A percentile compares a stretch with the other conserved stretches of the same genome.
These are phyloP conservation scores for Beauveria caledonica DNA, from an alignment of 2,329 filamentous ascomycete genomes.

Conservation along the genomic window DNA sequence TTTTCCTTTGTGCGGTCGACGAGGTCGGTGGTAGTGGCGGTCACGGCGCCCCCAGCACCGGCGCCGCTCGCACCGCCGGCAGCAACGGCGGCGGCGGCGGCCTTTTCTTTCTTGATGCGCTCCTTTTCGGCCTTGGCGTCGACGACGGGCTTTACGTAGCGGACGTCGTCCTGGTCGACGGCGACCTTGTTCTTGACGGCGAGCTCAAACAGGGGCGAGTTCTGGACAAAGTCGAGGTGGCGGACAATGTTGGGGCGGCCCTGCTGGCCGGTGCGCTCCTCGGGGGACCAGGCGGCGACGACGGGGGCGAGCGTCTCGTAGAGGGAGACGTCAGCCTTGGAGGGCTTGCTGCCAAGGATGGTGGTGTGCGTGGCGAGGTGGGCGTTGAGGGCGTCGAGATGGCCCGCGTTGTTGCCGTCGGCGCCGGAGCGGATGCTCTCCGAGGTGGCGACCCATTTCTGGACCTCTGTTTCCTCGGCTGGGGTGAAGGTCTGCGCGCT, in stretches of 20 bases:
- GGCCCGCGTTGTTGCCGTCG: slow-evolving; percentile 50
- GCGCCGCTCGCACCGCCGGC: slow-evolving; percentile 38
- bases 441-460: slow-evolving; percentile 78
- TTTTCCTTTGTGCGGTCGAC: slow-evolving; percentile 55
- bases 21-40: slow-evolving; percentile 38
- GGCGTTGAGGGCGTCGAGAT: slow-evolving; percentile 72
- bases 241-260: slow-evolving; percentile 88
- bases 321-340: slow-evolving; percentile 74
- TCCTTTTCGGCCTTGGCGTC: slow-evolving; percentile 95
- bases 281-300: slow-evolving; percentile 70
- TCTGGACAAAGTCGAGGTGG: slow-evolving; percentile 90
- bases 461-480: slow-evolving; percentile 77
- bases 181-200: slow-evolving; percentile 65
- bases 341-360: slow-evolving; percentile 81
- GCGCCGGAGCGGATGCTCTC: slow-evolving; percentile 49
- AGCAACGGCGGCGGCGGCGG: slow-evolving; percentile 51
- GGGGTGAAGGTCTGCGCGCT: slow-evolving; percentile 62
- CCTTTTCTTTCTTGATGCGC: slow-evolving; percentile 93
- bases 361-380: slow-evolving; percentile 86
- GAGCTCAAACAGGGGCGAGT: slow-evolving; percentile 66
- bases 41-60: slow-evolving; percentile 40
- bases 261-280: slow-evolving; percentile 82
- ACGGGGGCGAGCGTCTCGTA: slow-evolving; percentile 71
- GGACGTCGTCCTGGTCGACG: slow-evolving; percentile 71
- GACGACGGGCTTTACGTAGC: slow-evolving; percentile 80